Base-by-base conservation (phyloP, 345 rosid genomes). In the Melaleuca alternifolia region DNA sequence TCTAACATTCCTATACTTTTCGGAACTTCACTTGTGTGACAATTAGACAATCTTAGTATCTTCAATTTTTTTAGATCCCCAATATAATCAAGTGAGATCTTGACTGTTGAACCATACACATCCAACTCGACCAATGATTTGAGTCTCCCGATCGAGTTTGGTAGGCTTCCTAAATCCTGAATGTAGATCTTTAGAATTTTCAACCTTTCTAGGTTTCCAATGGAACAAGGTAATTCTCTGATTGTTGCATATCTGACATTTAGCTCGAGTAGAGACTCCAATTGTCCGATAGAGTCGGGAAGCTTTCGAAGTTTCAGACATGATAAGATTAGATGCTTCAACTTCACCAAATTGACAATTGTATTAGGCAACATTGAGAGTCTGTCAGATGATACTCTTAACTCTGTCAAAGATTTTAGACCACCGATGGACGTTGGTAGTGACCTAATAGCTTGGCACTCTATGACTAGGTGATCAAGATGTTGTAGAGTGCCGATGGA, bases 21-120 rank as follows among this genome's bases (percentile, higher is more conserved):
- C 8, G 71, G 33, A 59, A 59, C 8, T 59, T 59, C 71, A 26
- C 71, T 59, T 26, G 26, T 59, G 33, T 15, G 11, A 12, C 33
- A 11, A 4, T 59, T 26, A 59, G 26, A 30, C 6, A 59, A 0
- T 26, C 26, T 26, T n/a, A 59, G 0, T n/a, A 12, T 16, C 65
- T 59, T 59, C 71, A 59, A 59, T 33, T 59, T 59, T 59, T 59
- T 59, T 30, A 26, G 33, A 26, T n/a, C n/a, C 26, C 71, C 71
- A 59, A 59, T 59, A 59, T 2, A 59, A 2, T 12, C 16, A 26
- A 16, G 33, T 59, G 26, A 59, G 12, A 0, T 11, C 33, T 26
- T 59, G 71, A 59, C n/a, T 14, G 16, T 3, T 59, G 71, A 59
- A 26, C 8, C 12, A 59, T 16, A 26, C 71, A 59, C 33, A 59